phyloP scores from a whole-genome alignment of 148 eudicot genomes.

The Nepenthes mirabilis region DNA sequence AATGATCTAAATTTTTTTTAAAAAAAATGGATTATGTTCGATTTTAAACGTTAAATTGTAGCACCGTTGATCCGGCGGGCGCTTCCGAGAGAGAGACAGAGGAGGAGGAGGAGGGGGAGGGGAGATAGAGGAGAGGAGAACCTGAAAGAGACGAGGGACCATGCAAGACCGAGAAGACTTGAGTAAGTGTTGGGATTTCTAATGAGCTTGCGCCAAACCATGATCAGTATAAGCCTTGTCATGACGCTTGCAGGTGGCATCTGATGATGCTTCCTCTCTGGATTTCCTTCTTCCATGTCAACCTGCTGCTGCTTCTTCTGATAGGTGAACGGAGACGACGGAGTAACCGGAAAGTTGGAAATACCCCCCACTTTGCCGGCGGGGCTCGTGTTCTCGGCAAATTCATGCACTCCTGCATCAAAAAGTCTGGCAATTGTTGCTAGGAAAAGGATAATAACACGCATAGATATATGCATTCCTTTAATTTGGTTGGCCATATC shows the following conservation, averaged over 20 bases:
- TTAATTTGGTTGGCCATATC: no score
- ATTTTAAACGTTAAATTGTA: no score
- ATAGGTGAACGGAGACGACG: not conserved
- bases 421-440: not conserved
- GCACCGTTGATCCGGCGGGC: no score
- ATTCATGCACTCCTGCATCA: slow-evolving; percentile 18
- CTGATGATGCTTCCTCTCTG: slow-evolving; percentile 32
- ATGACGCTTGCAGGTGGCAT: slow-evolving; percentile 98
- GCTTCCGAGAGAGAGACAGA: no score
- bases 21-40: no score
- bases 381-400: slow-evolving; percentile 35
- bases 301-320: slow-evolving; percentile 35
- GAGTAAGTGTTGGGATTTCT: slow-evolving; percentile 93
- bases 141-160: slow-evolving; percentile 93
- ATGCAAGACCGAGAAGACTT: slow-evolving; percentile 70
- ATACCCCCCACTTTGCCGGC: slow-evolving; percentile 16
- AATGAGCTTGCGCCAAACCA: slow-evolving; percentile 98
- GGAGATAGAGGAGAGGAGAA: slow-evolving; percentile 1
- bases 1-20: no score
- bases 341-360: not conserved
- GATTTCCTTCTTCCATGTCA: slow-evolving; percentile 24
- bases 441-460: no score
- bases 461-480: no score
- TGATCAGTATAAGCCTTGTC: slow-evolving; percentile 86
- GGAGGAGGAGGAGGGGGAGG: no score